A percentile compares a stretch with the other conserved stretches of the same genome.
These are phyloP conservation scores for Cladosporium colombiae DNA, from an alignment of 2,329 filamentous ascomycete genomes.

Conservation along the genomic window DNA sequence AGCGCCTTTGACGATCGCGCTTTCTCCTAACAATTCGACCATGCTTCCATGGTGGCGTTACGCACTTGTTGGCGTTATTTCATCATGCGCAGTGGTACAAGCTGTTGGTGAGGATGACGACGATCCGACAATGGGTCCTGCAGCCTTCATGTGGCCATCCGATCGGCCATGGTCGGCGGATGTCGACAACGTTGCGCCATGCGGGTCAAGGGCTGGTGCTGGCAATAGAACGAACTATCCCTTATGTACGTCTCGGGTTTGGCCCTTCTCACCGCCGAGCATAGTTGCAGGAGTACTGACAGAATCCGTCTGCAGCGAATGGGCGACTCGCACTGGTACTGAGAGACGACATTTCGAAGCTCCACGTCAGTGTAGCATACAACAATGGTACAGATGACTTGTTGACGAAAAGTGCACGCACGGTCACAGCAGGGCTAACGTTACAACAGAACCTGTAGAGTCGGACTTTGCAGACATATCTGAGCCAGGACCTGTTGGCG, in stretches of 20 bases:
- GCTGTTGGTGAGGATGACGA: constrained; percentile 12
- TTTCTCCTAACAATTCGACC: not conserved
- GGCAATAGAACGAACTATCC: constrained; percentile 59
- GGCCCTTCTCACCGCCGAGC: not conserved
- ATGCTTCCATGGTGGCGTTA: constrained; percentile 1
- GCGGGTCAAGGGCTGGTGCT: constrained; percentile 53
- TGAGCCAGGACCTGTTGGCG: constrained; percentile 38
- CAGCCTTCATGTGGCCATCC: constrained; percentile 57
- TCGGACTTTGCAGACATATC: constrained; percentile 43
- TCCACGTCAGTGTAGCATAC: constrained; percentile 58
- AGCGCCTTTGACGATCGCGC: not conserved
- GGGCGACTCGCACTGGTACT: constrained; percentile 58
- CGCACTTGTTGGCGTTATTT: not conserved
- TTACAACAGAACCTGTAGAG: constrained; percentile 38
- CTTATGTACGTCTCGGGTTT: constrained; percentile 45
- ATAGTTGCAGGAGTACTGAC: not conserved
- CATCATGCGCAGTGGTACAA: not conserved
- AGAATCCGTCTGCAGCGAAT: constrained; percentile 43
- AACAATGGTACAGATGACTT: constrained; percentile 45
- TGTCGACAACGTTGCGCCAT: constrained; percentile 59
- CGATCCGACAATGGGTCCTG: constrained; percentile 22
- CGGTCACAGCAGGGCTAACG: constrained; percentile 32
- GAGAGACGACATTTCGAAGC: constrained; percentile 58
- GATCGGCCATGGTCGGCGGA: constrained; percentile 58
- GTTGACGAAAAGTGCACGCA: constrained; percentile 23